Conservation (phyloP, 75 land plant genomes). For the Pinus tabuliformis region DNA sequence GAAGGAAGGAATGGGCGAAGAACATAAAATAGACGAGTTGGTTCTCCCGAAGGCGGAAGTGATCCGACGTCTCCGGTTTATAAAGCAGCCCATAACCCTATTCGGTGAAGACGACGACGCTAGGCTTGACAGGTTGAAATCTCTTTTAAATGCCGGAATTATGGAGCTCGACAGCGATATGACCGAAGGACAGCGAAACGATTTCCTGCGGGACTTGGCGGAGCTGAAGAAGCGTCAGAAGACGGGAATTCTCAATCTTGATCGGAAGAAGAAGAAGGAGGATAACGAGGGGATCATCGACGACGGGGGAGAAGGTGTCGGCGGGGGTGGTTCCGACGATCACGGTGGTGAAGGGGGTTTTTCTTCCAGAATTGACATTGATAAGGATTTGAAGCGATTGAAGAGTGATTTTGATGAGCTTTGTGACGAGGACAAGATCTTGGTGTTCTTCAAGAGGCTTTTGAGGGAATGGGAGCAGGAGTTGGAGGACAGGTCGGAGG, state of each 20-base stretch:
- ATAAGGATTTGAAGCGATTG: slow-evolving; percentile 76
- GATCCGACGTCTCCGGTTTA: slow-evolving; percentile 71
- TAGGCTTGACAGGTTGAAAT: slow-evolving; percentile 70
- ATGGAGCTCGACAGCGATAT: slow-evolving; percentile 85
- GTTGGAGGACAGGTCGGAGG: slow-evolving; percentile 54
- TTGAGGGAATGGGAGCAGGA: slow-evolving; percentile 97
- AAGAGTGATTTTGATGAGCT: slow-evolving; percentile 81
- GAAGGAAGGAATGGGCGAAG: background rate
- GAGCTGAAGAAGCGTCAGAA: slow-evolving; percentile 64
- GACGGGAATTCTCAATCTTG: slow-evolving; percentile 4
- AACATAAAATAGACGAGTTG: slow-evolving; percentile 59
- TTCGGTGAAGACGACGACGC: slow-evolving; percentile 95
- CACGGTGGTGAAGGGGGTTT: slow-evolving; percentile 38
- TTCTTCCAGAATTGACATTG: slow-evolving; percentile 58
- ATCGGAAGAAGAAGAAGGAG: slow-evolving; percentile 38
- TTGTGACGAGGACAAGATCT: slow-evolving; percentile 94
- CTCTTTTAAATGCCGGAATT: slow-evolving; percentile 66
- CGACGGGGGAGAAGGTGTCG: slow-evolving; percentile 38
- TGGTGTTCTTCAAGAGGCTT: slow-evolving; percentile 93
- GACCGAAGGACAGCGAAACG: slow-evolving; percentile 96
- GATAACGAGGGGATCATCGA: slow-evolving; percentile 12
- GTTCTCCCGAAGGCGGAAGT: slow-evolving; percentile 76
- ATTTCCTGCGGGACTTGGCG: slow-evolving; percentile 78
- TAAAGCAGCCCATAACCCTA: slow-evolving; percentile 91
- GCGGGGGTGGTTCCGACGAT: slow-evolving; percentile 13